phyloP scores from a whole-genome alignment of 208 protist species.

The Porcisia deanei region DNA sequence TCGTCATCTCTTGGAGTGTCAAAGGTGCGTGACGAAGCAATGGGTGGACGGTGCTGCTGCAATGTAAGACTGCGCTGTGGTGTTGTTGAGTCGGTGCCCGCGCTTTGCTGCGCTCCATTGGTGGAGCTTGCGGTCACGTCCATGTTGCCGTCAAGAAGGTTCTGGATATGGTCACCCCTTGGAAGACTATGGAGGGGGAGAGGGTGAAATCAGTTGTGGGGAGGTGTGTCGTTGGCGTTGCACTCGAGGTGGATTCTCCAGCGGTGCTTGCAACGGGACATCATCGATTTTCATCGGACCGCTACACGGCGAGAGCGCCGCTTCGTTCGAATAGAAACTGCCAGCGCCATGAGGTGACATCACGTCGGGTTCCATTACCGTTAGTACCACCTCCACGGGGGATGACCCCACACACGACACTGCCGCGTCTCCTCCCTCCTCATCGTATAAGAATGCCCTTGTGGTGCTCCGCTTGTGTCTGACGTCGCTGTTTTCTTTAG shows the following conservation, averaged over 20 bases:
- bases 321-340: conserved; percentile 2
- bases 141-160: background rate
- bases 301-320: background rate
- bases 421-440: background rate
- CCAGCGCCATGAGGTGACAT: background rate
- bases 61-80: background rate
- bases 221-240: background rate
- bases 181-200: background rate
- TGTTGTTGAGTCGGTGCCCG: background rate
- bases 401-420: background rate
- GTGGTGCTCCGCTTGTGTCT: conserved; percentile 4
- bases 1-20: background rate
- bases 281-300: background rate
- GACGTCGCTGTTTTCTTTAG: background rate
- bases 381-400: background rate
- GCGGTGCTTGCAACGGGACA: background rate
- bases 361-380: background rate
- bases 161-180: background rate
- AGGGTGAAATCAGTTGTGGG: conserved; percentile 5
- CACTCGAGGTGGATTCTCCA: background rate
- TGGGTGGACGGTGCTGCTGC: conserved; percentile 13
- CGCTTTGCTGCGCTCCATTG: background rate
- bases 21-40: conserved; percentile 8
- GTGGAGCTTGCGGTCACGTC: background rate
- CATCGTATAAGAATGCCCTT: background rate